Conservation (phyloP, 2,329 filamentous ascomycete species). For the Helotiales sp. region DNA sequence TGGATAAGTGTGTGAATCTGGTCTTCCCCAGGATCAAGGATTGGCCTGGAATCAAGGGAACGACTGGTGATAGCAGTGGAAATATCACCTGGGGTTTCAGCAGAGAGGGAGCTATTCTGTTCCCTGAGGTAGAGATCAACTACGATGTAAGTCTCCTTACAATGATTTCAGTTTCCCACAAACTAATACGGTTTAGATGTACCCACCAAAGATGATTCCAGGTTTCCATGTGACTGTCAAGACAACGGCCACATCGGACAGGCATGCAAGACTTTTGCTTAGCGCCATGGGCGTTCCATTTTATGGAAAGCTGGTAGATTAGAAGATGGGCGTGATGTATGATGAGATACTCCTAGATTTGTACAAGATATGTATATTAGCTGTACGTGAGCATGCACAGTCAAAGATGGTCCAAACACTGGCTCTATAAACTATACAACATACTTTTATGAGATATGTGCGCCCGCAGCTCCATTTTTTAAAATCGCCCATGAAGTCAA, state of each 20-base stretch:
- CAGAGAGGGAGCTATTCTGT: slow-evolving; percentile 73
- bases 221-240: slow-evolving; percentile 38
- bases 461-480: no score
- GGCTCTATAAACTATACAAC: no score
- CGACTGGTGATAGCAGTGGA: slow-evolving; percentile 78
- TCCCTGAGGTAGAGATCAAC: slow-evolving; percentile 93
- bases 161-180: not conserved
- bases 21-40: slow-evolving; percentile 96
- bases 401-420: no score
- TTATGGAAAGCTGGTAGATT: slow-evolving; percentile 29
- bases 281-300: slow-evolving; percentile 31
- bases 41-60: slow-evolving; percentile 76
- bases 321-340: slow-evolving; percentile 8
- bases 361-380: slow-evolving; percentile 26
- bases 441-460: no score
- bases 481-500: no score
- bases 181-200: slow-evolving; percentile 46
- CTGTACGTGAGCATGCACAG: slow-evolving; percentile 18
- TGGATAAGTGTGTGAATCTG: slow-evolving; percentile 86
- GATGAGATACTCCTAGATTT: slow-evolving; percentile 8
- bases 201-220: slow-evolving; percentile 48
- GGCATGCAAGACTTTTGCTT: slow-evolving; percentile 31
- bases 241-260: slow-evolving; percentile 32
- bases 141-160: slow-evolving; percentile 72
- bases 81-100: slow-evolving; percentile 84